Conservation (phyloP, 2,329 filamentous ascomycete genomes). For the Curvularia spicifera region DNA sequence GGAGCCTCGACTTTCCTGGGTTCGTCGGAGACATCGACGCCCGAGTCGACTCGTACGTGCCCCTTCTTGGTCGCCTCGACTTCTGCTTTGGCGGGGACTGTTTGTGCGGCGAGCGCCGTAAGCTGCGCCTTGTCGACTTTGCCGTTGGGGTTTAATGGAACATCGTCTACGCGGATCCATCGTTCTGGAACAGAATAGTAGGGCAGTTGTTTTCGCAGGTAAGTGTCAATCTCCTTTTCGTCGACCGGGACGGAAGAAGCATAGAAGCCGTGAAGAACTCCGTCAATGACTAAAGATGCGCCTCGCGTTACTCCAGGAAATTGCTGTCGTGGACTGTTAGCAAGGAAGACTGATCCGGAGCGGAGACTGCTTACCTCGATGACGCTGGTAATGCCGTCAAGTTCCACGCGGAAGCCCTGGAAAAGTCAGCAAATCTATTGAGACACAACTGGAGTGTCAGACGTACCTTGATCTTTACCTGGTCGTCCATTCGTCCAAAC, state of each 20-base stretch:
- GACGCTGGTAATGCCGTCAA: slow-evolving; percentile 60
- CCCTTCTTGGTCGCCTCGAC: background rate
- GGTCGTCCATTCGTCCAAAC: slow-evolving; percentile 65
- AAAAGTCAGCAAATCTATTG: slow-evolving; percentile 2
- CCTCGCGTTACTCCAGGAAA: slow-evolving; percentile 57
- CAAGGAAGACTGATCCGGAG: background rate
- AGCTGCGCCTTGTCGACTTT: slow-evolving; percentile 63
- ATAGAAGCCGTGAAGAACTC: slow-evolving; percentile 60
- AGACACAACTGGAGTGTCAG: too few relatives aligned
- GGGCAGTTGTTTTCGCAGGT: slow-evolving; percentile 56
- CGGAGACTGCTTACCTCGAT: slow-evolving; percentile 25
- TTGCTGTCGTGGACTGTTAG: slow-evolving; percentile 31
- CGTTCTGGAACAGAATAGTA: slow-evolving; percentile 63
- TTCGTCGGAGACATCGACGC: slow-evolving; percentile 1
- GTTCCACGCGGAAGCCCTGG: slow-evolving; percentile 66
- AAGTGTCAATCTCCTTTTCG: slow-evolving; percentile 48
- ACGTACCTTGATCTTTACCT: slow-evolving; percentile 63
- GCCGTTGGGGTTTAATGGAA: slow-evolving; percentile 62
- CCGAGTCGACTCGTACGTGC: slow-evolving; percentile 2
- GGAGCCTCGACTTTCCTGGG: background rate
- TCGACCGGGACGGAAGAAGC: slow-evolving; percentile 45
- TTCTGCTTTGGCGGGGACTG: background rate
- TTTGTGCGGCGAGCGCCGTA: slow-evolving; percentile 31
- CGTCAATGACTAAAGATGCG: slow-evolving; percentile 57
- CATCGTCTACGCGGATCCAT: slow-evolving; percentile 52